Conservation (phyloP, 1,284 basidiomycete species). For the Afroboletus lepidellus region DNA sequence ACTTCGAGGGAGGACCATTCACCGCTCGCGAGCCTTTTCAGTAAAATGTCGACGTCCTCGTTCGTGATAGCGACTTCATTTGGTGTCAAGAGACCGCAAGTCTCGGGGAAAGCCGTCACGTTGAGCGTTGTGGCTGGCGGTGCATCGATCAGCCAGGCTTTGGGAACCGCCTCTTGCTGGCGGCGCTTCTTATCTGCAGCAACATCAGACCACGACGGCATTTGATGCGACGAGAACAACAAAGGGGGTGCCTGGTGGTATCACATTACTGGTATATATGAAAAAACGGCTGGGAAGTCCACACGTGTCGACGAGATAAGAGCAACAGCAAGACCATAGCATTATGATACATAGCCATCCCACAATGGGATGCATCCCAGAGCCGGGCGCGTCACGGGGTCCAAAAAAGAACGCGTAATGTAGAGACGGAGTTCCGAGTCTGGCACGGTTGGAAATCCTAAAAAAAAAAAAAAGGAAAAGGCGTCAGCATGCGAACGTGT, state of each 20-base stretch:
- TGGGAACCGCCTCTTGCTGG: conserved; percentile 47
- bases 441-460: not conserved
- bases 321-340: not conserved
- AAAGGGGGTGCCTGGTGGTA: not conserved
- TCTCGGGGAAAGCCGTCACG: conserved; percentile 42
- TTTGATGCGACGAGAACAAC: conserved; percentile 1
- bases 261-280: conserved; percentile 11
- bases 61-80: conserved; percentile 54
- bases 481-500: conserved; percentile 17
- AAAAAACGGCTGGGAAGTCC: conserved; percentile 9
- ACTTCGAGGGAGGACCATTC: conserved; percentile 47
- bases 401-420: not conserved
- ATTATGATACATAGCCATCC: not conserved
- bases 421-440: not conserved
- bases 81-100: conserved; percentile 45
- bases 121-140: conserved; percentile 36
- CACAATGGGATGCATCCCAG: not conserved
- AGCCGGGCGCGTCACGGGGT: conserved; percentile 7
- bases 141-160: conserved; percentile 44
- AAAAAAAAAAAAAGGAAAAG: not conserved
- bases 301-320: conserved; percentile 12
- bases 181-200: conserved; percentile 42
- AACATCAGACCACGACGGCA: conserved; percentile 43
- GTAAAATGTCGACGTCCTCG: conserved; percentile 38
- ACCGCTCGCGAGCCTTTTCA: conserved; percentile 40